phyloP scores from a whole-genome alignment of 257 asterid species.

The Lycium ferocissimum region DNA sequence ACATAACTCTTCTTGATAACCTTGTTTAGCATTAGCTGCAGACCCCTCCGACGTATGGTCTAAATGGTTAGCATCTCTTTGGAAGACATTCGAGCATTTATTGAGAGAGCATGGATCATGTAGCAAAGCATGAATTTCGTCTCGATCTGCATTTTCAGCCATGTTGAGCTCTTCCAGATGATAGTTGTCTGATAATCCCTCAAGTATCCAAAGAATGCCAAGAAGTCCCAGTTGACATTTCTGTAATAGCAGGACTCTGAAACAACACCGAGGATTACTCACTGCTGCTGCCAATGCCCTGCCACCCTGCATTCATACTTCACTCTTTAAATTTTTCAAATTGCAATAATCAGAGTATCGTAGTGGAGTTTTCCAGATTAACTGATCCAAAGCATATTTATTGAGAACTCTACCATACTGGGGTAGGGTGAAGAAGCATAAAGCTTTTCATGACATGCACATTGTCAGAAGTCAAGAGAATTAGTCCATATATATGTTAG shows the following conservation, averaged over 20 bases:
- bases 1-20: slow-evolving; percentile 37
- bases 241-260: slow-evolving; percentile 61
- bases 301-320: slow-evolving; percentile 64
- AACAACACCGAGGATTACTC: slow-evolving; percentile 58
- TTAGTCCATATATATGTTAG: neutral
- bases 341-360: slow-evolving; percentile 1
- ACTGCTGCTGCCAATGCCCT: slow-evolving; percentile 67
- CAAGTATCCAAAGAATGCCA: slow-evolving; percentile 60
- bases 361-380: neutral
- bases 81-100: slow-evolving; percentile 35
- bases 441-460: neutral
- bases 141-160: slow-evolving; percentile 61
- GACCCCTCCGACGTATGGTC: slow-evolving; percentile 20
- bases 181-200: slow-evolving; percentile 60
- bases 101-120: slow-evolving; percentile 29
- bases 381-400: neutral
- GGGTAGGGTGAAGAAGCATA: neutral
- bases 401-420: neutral
- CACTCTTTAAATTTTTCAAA: slow-evolving; percentile 39
- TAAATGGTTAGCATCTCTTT: slow-evolving; percentile 19
- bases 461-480: neutral
- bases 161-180: slow-evolving; percentile 84
- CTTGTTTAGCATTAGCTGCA: slow-evolving; percentile 33
- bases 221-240: slow-evolving; percentile 75
- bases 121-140: slow-evolving; percentile 45